A percentile compares a stretch with the other conserved stretches of the same genome.
These are phyloP conservation scores for Aspergillus glaucus DNA, from an alignment of 2,329 filamentous ascomycete species.

Conservation along the genomic window DNA sequence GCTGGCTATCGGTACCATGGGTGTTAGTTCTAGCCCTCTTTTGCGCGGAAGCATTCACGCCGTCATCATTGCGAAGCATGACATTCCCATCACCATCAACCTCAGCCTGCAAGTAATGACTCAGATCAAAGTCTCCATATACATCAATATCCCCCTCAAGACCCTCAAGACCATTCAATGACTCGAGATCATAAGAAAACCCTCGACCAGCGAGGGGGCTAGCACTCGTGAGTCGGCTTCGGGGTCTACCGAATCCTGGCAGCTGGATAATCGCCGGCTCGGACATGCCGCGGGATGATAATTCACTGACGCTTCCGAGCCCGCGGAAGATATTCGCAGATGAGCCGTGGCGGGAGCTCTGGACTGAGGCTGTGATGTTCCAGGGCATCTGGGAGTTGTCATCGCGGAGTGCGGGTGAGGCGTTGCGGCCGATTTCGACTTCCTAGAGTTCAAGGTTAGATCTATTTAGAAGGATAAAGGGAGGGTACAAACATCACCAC, in stretches of 20 bases:
- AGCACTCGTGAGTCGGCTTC: constrained; percentile 51
- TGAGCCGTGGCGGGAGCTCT: constrained; percentile 46
- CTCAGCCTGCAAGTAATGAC: constrained; percentile 28
- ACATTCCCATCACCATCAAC: constrained; percentile 18
- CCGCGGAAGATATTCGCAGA: constrained; percentile 25
- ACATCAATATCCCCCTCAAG: constrained; percentile 17
- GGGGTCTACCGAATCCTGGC: constrained; percentile 33
- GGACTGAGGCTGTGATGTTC: constrained; percentile 55
- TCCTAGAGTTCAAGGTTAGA: constrained; percentile 27
- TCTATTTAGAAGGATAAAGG: neutral
- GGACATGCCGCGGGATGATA: constrained; percentile 20
- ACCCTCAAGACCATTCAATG: constrained; percentile 16
- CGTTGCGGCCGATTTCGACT: constrained; percentile 66
- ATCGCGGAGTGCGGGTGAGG: constrained; percentile 60
- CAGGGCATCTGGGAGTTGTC: constrained; percentile 63
- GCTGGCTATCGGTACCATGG: neutral
- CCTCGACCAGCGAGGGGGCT: constrained; percentile 56
- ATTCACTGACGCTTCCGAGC: constrained; percentile 30
- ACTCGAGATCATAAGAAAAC: constrained; percentile 22
- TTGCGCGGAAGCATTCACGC: neutral
- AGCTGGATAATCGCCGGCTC: constrained; percentile 16
- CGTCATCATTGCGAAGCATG: neutral
- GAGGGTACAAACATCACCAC: constrained; percentile 23
- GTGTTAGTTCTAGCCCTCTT: neutral
- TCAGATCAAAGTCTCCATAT: constrained; percentile 24